phyloP scores from a whole-genome alignment of 2,329 filamentous ascomycete genomes.

The Davidsoniella virescens region DNA sequence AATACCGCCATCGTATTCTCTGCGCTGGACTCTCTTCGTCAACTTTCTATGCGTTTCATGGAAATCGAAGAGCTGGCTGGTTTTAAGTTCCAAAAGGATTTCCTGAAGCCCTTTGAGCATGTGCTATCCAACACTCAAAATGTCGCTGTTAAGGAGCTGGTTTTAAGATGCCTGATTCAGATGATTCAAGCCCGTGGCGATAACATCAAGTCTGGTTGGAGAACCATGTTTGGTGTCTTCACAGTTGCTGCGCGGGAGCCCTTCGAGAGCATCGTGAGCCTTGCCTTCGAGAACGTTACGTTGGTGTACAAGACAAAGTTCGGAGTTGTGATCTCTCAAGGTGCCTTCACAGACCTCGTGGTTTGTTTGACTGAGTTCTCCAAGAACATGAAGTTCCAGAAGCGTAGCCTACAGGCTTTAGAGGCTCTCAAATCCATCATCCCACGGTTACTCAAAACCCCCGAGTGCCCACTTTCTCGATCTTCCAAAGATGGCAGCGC shows the following conservation, averaged over 20 bases:
- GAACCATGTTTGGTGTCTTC: conserved; percentile 98
- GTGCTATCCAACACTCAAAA: conserved; percentile 88
- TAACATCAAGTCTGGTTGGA: conserved; percentile 95
- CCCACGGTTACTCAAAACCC: conserved; percentile 85
- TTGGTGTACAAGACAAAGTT: conserved; percentile 94
- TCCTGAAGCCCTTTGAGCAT: conserved; percentile 94
- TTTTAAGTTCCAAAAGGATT: conserved; percentile 99
- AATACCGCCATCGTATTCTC: conserved; percentile 98
- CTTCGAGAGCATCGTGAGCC: conserved; percentile 82
- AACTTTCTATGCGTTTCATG: conserved; percentile 97
- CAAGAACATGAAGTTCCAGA: conserved; percentile 96
- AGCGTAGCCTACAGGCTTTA: conserved; percentile 92
- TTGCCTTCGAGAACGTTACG: conserved; percentile 92
- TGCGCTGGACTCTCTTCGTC: conserved; percentile 82
- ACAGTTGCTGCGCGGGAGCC: conserved; percentile 87
- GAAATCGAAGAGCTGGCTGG: conserved; percentile 94
- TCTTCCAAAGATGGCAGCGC: conserved; percentile 26
- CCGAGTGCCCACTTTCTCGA: conserved; percentile 79
- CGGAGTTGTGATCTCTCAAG: conserved; percentile 88
- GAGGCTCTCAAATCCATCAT: conserved; percentile 89
- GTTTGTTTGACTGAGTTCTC: conserved; percentile 97
- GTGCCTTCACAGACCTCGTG: conserved; percentile 88
- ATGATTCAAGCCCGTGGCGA: conserved; percentile 97
- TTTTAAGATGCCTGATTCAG: conserved; percentile 86
- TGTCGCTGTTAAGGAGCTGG: conserved; percentile 92